Evolutionary conservation across 2,329 filamentous ascomycete species (phyloP).

Genomic region (Alternaria longipes): DNA sequence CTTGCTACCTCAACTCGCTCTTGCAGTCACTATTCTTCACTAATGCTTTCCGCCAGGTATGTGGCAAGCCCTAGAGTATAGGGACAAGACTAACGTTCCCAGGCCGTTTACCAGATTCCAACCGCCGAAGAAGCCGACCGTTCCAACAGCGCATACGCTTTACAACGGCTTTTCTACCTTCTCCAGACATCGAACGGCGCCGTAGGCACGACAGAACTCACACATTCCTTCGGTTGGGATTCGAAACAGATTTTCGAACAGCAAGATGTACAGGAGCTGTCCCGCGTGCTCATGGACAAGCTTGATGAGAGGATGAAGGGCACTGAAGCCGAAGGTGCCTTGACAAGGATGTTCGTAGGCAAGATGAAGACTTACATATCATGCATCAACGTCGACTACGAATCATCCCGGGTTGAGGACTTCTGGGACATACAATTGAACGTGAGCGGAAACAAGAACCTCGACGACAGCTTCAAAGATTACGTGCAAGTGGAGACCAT

Average conservation of each 20-base stretch:
- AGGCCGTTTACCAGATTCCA: conserved; percentile 97
- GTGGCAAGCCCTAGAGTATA: conserved; percentile 2
- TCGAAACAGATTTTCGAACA: conserved; percentile 98
- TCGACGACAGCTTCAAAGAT: conserved; percentile 94
- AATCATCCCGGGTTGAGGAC: conserved; percentile 93
- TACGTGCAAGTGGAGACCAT: conserved; percentile 97
- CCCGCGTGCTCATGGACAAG: conserved; percentile 94
- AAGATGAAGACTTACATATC: conserved; percentile 99
- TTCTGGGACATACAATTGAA: conserved; percentile 99
- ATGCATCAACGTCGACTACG: conserved; percentile 98
- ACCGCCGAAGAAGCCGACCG: conserved; percentile 84
- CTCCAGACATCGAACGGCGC: conserved; percentile 85
- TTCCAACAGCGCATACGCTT: conserved; percentile 88
- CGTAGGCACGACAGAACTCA: conserved; percentile 91
- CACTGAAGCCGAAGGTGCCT: conserved; percentile 85
- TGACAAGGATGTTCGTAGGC: conserved; percentile 91
- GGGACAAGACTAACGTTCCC: conserved; percentile 15
- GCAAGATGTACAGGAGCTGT: conserved; percentile 97
- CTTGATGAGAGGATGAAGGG: conserved; percentile 99
- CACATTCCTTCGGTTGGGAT: conserved; percentile 97
- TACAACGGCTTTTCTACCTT: conserved; percentile 94
- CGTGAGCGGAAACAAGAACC: conserved; percentile 89
- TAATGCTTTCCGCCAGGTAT: conserved; percentile 91
- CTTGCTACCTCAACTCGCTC: conserved; percentile 63
- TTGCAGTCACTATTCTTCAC: conserved; percentile 60